Conservation (phyloP, 2,329 filamentous ascomycete genomes). For the Ceratocystis cacaofunesta region DNA sequence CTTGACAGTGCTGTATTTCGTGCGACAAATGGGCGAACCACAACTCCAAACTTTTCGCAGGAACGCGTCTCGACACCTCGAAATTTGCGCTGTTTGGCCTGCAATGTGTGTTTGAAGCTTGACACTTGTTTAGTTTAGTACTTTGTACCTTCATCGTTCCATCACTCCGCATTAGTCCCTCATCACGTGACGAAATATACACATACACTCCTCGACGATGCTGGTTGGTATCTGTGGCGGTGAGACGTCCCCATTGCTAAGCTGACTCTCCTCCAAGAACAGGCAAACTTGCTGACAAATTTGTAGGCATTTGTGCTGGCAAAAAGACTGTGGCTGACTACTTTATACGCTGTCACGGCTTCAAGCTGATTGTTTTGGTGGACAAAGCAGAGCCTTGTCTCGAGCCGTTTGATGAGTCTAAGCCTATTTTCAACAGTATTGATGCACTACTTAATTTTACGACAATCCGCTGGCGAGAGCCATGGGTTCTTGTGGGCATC, state of each 20-base stretch:
- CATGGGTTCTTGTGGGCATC: constrained; percentile 78
- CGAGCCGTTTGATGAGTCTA: constrained; percentile 34
- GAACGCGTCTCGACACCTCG: constrained; percentile 12
- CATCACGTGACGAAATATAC: not conserved
- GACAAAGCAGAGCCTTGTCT: constrained; percentile 32
- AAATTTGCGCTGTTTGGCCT: not conserved
- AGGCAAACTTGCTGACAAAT: not conserved
- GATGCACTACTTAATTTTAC: constrained; percentile 68
- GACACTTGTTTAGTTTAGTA: too few relatives aligned
- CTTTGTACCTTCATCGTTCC: too few relatives aligned
- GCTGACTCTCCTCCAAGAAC: constrained; percentile 7
- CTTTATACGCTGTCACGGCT: constrained; percentile 69
- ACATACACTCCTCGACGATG: constrained; percentile 33
- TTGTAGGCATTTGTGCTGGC: constrained; percentile 73
- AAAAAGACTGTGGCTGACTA: constrained; percentile 84
- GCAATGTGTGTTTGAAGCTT: not conserved
- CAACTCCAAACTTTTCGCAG: not conserved
- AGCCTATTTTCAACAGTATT: constrained; percentile 40
- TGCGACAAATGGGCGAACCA: not conserved
- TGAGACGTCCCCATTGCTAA: constrained; percentile 25
- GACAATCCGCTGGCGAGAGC: constrained; percentile 66
- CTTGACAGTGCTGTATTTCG: not conserved
- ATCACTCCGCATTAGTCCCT: constrained; percentile 25
- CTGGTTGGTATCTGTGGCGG: constrained; percentile 64
- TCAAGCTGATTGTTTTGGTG: constrained; percentile 53